A percentile compares a stretch with the other conserved stretches of the same genome.
These are phyloP conservation scores for Podospora tetraspora DNA, from an alignment of 495 filamentous ascomycete genomes.

Conservation along the genomic window DNA sequence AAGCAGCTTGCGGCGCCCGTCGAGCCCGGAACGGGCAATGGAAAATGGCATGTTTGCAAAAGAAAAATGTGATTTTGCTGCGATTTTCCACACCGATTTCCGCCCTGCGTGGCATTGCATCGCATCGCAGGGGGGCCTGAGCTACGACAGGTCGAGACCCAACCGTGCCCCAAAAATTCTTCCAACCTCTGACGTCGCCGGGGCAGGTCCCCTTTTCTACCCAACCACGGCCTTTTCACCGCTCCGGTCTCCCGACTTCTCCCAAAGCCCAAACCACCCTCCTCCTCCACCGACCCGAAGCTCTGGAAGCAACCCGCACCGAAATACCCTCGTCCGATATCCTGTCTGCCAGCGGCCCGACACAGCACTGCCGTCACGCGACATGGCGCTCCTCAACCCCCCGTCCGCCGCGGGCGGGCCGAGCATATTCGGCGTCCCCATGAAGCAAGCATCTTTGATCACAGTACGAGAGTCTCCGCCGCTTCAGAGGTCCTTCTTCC, in stretches of 20 bases:
- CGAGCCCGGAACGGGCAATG: background rate
- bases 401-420: slow-evolving; percentile 37
- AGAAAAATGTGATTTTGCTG: background rate
- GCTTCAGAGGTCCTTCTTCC: slow-evolving; percentile 15
- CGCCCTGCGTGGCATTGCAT: background rate
- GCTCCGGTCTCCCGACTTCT: background rate
- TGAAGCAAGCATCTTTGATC: slow-evolving; percentile 74
- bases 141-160: slow-evolving; percentile 8
- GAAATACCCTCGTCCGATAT: slow-evolving; percentile 2
- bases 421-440: slow-evolving; percentile 56
- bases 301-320: background rate
- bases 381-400: slow-evolving; percentile 38
- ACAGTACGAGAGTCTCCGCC: slow-evolving; percentile 50
- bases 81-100: background rate
- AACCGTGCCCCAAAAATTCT: slow-evolving; percentile 7
- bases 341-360: background rate
- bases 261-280: slow-evolving; percentile 3
- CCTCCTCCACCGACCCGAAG: background rate
- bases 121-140: background rate
- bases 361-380: slow-evolving; percentile 2
- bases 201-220: slow-evolving; percentile 7
- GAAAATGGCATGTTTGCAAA: background rate
- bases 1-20: background rate
- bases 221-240: slow-evolving; percentile 7
- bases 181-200: slow-evolving; percentile 14